Base-by-base conservation (phyloP, 2,329 filamentous ascomycete genomes). In the Alternaria gansuensis region DNA sequence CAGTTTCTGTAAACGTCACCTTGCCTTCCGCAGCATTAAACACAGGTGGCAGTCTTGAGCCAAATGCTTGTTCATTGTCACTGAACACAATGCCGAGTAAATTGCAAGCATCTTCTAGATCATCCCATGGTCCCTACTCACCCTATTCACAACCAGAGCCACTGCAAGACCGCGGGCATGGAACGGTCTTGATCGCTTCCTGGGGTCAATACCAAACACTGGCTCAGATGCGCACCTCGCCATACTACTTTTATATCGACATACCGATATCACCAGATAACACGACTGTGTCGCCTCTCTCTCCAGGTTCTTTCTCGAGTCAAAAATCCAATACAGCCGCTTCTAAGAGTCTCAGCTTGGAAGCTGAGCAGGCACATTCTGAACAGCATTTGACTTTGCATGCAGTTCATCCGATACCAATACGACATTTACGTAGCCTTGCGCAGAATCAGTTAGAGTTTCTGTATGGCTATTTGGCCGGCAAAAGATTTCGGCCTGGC, bases 141-240 rank as follows among this genome's bases (percentile, higher is more conserved):
- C 17, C 10, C 10, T 24, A 1, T 24, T 24, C 37, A 14, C 21
- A 51, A 51, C 26, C 24, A 33, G 49, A 41, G 17, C 33, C 48
- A 39, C 48, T 23, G 11, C 33, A 39, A 41, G 36, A 33, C 11
- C 17, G 3, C 11, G 49, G 41, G 4, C 17, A 23, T 17, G 26
- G 24, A 13, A 51, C 6, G 5, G 6, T 31, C 6, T 10, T 51
- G 0, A 10, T 51, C n/a, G 36, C 49, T 10, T 23, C 26, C 3
- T 51, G 49, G 49, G 36, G 36, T 23, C 49, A 3, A 23, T 51
- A 51, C 37, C 49, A 41, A 5, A 51, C 49, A 13, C 6, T 41
- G 1, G 4, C 2, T n/a, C 36, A 51, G 3, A 41, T 51, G 49
- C 36, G 49, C 17, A 26, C 49, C 1, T 51, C 49, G 2, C 49